Evolutionary conservation across 306 rosid species (phyloP), one percentile per base, ranked within the genome.

Genomic region (Quercus glauca): DNA sequence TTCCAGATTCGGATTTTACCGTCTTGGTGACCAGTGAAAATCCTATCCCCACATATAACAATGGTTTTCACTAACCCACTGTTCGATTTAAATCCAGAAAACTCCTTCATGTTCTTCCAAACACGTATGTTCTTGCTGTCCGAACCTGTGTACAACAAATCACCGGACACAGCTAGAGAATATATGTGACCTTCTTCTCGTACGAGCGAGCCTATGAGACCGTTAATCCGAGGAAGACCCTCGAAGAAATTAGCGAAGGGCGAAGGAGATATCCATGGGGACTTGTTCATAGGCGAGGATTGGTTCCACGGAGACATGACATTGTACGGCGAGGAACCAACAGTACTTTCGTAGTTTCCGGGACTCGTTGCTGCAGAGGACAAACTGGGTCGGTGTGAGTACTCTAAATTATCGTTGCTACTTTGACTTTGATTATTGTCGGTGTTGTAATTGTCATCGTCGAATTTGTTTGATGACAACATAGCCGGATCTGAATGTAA

Each of bases 1-100:
- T 85, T 93, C 99, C 99, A 95, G 4, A 95, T 80, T 7, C 99
- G 88, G 81, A 95, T 95, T 55, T 95, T 95, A 0, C 99, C 99
- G 60, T 95, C 99, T 78, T 95, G 98, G 37, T 95, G 99, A 19
- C 99, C 99, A 1, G 99, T 93, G 77, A 91, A 95, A 73, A 93
- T 89, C 11, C 73, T 85, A 0, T 83, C 93, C 1, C 90, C 90
- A 9, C 85, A 87, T 6, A 93, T 79, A 0, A 95, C 88, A 0
- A 95, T 95, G 18, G 97, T 74, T 77, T 95, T 95, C 0, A 93
- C 97, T 10, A 95, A 83, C 0, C 98, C 99, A 21, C 98, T 93
- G 52, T 71, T 90, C 0, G 96, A 95, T 84, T 93, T 95, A 68
- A 95, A 93, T 0, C 99, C 99, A 0, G 96, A 67, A 67, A 73